phyloP scores from a whole-genome alignment of 2,329 filamentous ascomycete genomes.

The Nakataea oryzae region DNA sequence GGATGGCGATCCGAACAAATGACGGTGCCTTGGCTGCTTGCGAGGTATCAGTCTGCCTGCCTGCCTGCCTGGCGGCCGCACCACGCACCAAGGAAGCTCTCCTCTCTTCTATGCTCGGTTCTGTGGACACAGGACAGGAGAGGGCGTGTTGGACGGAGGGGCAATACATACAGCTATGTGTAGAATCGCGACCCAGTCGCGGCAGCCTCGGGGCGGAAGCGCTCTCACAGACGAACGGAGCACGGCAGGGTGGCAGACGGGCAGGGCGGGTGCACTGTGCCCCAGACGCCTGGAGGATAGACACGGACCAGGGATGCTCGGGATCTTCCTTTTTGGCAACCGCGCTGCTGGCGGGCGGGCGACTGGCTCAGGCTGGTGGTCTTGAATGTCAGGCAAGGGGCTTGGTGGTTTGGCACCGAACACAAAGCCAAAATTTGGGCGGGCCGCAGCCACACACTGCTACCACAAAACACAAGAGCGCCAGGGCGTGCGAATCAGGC shows the following conservation, averaged over 20 bases:
- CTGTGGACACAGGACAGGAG: neutral
- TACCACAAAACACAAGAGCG: neutral
- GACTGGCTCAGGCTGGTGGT: neutral
- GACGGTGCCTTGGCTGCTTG: neutral
- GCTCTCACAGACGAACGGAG: neutral
- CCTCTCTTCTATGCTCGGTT: neutral
- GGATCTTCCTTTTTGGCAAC: slow-evolving; percentile 1
- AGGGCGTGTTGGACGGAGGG: neutral
- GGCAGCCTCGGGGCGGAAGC: neutral
- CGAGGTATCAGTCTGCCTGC: neutral
- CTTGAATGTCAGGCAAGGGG: neutral
- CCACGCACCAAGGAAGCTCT: neutral
- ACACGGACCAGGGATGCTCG: neutral
- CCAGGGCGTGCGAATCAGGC: neutral
- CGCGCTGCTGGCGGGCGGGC: neutral
- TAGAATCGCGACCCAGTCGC: neutral
- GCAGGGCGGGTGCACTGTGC: neutral
- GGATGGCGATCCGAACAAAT: neutral
- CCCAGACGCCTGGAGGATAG: neutral
- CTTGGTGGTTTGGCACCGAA: neutral
- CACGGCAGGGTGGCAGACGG: neutral
- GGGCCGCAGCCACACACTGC: neutral
- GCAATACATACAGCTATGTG: neutral
- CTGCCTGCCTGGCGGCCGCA: neutral
- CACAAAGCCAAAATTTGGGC: neutral